Evolutionary conservation across 2,329 filamentous ascomycete genomes (phyloP), one percentile per base, ranked within the genome.

Genomic region (Pseudocercospora pini-densiflorae): DNA sequence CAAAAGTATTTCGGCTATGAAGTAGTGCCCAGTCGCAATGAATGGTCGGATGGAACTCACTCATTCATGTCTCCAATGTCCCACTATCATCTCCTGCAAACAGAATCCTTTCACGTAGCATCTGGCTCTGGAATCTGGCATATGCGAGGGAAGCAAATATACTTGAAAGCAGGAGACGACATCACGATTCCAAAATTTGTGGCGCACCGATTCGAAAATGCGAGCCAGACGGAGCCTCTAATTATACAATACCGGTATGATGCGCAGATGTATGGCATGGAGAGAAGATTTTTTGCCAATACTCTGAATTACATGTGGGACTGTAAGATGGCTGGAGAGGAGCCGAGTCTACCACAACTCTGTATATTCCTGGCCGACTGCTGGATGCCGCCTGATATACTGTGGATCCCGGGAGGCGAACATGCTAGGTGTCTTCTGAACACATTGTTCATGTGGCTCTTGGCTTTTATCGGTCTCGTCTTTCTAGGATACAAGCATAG

Each of bases 21-120:
- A 61, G 59, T 57, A 31, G 40, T 66, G 27, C 66, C 63, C 1
- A 36, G 36, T n/a, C 60, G 59, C 12, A 70, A 68, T 33, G 51
- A 54, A 53, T 70, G 68, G 68, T 55, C 60, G 6, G 63, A 68
- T 33, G 63, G 63, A 43, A 54, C 58, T 4, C 58, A 24, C 21
- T 65, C 59, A 29, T 70, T 71, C 63, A 69, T 70, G 65, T 59
- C 67, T 10, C 65, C 69, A 5, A 27, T 65, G 4, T 43, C 65
- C 12, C 67, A 71, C 43, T 66, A 60, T 49, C 69, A 71, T 36
- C 63, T 70, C 43, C 61, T 71, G 21, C 67, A 71, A 61, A 67
- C 61, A 16, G 69, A 69, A 29, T 59, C 57, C 16, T 71, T 71
- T 61, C 40, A 68, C 53, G 55, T 71, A 40, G 63, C 61, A 19